Base-by-base conservation (phyloP, 345 rosid genomes). In the Lenwebbia sp. region DNA sequence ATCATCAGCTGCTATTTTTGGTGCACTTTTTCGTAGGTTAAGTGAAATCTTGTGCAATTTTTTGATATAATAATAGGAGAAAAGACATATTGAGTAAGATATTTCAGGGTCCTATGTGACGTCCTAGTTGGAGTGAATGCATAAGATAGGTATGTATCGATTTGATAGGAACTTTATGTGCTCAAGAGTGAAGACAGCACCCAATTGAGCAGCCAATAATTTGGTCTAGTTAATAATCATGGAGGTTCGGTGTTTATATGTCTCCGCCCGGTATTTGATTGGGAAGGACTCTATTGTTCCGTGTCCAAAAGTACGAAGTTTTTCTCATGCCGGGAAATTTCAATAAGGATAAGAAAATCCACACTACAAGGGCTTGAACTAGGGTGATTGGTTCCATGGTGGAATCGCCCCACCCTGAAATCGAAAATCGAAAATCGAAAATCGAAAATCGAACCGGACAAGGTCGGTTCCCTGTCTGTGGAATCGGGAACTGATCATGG, bases 391-490 rank as follows among this genome's bases (percentile, higher is more conserved):
- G 4, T 58, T 13, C 1, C 6, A 60, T 5, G 19, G 37, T 60
- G 3, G 9, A 60, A 60, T n/a, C 1, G 3, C 13, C 13, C 9
- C 37, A 60, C 15, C 37, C 0, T 0, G 10, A 1, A 28, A 13
- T 60, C 0, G 0, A 1, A 60, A 60, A 60, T 30, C 5, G 2
- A 1, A 60, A 60, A 60, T 30, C 5, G 1, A 1, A 28, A n/a
- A n/a, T n/a, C 5, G 2, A 1, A 60, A 60, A 60, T 30, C 5
- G 1, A 1, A 28, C 21, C 10, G 13, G 7, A 13, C 30, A 1
- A 2, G 74, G 74, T 28, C 21, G n/a, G 13, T 28, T n/a, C 74
- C 37, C 7, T 13, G 4, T 28, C 4, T 13, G 0, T n/a, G 21
- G 37, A 60, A 60, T 2, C 13, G 0, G 19, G 37, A 60, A 60